A percentile compares a stretch with the other conserved stretches of the same genome.
Conservation (phyloP, 306 rosid genomes). For the Trifolium fragiferum region DNA sequence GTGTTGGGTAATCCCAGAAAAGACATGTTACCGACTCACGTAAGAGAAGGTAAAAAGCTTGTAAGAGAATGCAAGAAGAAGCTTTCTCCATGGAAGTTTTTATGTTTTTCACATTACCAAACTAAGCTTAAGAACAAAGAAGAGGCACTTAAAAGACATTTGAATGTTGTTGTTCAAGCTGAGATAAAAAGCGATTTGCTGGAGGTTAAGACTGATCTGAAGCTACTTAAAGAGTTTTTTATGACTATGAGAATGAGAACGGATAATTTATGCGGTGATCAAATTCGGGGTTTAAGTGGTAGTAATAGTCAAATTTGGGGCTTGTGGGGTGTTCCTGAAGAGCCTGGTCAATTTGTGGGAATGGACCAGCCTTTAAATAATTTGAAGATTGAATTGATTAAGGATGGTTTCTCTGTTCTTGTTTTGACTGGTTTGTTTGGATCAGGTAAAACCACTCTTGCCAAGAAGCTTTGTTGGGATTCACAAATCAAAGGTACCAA, state of each 20-base stretch:
- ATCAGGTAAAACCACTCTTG: constrained; percentile 66
- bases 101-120: constrained; percentile 29
- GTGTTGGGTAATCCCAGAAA: constrained; percentile 33
- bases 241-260: not conserved
- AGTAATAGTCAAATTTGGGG: too few species aligned
- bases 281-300: not conserved
- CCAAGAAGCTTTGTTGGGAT: constrained; percentile 56
- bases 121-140: constrained; percentile 24
- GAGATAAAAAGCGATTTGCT: constrained; percentile 42
- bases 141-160: not conserved
- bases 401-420: constrained; percentile 28
- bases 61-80: constrained; percentile 45
- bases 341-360: constrained; percentile 35
- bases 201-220: not conserved
- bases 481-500: constrained; percentile 47
- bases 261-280: not conserved
- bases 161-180: constrained; percentile 17
- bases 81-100: constrained; percentile 23
- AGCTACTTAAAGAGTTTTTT: not conserved
- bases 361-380: constrained; percentile 44
- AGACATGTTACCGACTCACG: constrained; percentile 30
- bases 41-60: constrained; percentile 40
- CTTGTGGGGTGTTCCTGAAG: constrained; percentile 46
- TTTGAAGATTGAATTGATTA: constrained; percentile 50
- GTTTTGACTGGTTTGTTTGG: constrained; percentile 65